These are phyloP conservation scores for Microcyclospora tardicrescens DNA, from an alignment of 2,329 filamentous ascomycete species.

Conservation along the genomic window DNA sequence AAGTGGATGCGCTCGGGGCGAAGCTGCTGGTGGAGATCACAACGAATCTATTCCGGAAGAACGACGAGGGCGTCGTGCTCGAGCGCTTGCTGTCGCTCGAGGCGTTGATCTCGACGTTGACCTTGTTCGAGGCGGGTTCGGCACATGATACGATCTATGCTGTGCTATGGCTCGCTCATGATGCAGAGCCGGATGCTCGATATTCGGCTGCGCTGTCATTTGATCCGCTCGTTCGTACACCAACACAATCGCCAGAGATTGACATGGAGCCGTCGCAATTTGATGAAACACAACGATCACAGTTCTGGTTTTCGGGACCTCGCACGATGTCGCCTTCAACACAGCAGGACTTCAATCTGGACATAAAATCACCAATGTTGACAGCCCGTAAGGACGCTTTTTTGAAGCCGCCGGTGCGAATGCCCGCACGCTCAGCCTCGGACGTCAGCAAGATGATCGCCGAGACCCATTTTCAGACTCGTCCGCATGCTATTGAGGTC, in stretches of 20 bases:
- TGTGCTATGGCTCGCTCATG: constrained; percentile 7
- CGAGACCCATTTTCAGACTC: background rate
- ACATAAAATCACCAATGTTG: background rate
- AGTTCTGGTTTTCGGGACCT: background rate
- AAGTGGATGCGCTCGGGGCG: constrained; percentile 12
- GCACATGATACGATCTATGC: constrained; percentile 8
- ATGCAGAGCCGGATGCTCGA: constrained; percentile 3
- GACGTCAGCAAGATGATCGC: background rate
- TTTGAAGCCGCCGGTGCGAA: background rate
- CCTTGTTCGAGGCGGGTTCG: constrained; percentile 6
- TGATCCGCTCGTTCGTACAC: background rate
- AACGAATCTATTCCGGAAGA: constrained; percentile 14
- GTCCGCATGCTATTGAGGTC: constrained; percentile 2
- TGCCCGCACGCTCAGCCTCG: background rate
- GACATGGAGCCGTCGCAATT: background rate
- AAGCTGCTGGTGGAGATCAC: constrained; percentile 10
- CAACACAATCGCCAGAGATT: background rate
- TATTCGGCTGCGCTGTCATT: constrained; percentile 1
- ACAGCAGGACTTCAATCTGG: background rate
- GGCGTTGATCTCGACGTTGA: constrained; percentile 10
- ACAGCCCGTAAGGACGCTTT: background rate
- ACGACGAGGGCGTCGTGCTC: constrained; percentile 8
- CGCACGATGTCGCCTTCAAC: background rate
- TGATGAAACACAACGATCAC: background rate
- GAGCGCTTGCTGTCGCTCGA: constrained; percentile 14